Evolutionary conservation across 164 flowering plant species (phyloP).

Genomic region (Magnolia officinalis): DNA sequence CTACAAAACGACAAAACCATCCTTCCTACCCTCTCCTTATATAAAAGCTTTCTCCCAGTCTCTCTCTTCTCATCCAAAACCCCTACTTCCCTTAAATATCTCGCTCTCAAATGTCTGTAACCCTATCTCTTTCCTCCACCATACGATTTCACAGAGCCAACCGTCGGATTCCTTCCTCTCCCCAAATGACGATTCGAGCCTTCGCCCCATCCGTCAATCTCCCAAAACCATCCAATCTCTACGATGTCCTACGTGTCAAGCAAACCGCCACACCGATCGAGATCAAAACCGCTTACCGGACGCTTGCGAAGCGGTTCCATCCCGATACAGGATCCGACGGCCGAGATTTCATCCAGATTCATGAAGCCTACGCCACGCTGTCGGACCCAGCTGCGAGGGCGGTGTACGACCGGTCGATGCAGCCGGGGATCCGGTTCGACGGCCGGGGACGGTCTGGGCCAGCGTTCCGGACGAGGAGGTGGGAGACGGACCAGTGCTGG

Average conservation of each 20-base stretch:
- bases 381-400: constrained; percentile 74
- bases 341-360: constrained; percentile 63
- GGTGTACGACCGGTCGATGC: constrained; percentile 32
- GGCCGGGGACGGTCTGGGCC: not conserved
- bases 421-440: not conserved
- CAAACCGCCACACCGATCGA: constrained; percentile 44
- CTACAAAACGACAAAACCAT: not conserved
- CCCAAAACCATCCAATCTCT: constrained; percentile 26
- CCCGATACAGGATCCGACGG: constrained; percentile 58
- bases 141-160: not conserved
- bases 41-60: not conserved
- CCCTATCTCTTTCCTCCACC: constrained; percentile 2
- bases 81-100: not conserved
- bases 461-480: constrained; percentile 36
- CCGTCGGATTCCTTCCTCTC: not conserved
- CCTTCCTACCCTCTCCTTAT: not conserved
- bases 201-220: not conserved
- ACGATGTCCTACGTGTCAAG: constrained; percentile 51
- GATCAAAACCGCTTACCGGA: constrained; percentile 67
- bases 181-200: not conserved
- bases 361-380: constrained; percentile 67
- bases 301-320: constrained; percentile 58
- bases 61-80: not conserved
- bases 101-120: not conserved
- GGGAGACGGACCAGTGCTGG: constrained; percentile 97